Evolutionary conservation across 306 rosid species (phyloP).

Genomic region (Fragaria ananassa): DNA sequence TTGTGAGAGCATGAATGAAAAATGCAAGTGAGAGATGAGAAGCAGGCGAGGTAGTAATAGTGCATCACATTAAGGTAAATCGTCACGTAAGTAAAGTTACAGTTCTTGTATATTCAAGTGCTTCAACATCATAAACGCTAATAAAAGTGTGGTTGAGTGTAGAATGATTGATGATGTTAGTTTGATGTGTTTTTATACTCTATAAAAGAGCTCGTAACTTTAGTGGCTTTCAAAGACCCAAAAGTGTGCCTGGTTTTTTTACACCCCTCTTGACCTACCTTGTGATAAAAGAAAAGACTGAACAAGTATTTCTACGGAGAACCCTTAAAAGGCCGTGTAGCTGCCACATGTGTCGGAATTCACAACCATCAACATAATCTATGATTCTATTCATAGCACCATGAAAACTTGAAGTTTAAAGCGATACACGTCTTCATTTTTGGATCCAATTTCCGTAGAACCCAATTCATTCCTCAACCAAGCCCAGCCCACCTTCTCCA

Average conservation of each 20-base stretch:
- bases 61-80: no score
- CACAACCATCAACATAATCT: neutral
- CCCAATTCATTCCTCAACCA: neutral
- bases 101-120: no score
- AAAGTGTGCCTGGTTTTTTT: no score
- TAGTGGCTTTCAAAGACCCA: no score
- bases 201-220: no score
- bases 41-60: no score
- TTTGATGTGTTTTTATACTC: no score
- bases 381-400: neutral
- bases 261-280: neutral
- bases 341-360: neutral
- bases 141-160: neutral
- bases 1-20: neutral
- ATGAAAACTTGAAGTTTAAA: neutral
- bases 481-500: slow-evolving; percentile 4
- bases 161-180: no score
- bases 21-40: no score
- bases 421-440: neutral
- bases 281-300: neutral
- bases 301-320: neutral
- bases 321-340: neutral
- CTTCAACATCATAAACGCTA: no score
- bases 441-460: neutral
- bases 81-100: neutral